Base-by-base conservation (phyloP, 129 eudicot species). In the Solidago caesia region DNA sequence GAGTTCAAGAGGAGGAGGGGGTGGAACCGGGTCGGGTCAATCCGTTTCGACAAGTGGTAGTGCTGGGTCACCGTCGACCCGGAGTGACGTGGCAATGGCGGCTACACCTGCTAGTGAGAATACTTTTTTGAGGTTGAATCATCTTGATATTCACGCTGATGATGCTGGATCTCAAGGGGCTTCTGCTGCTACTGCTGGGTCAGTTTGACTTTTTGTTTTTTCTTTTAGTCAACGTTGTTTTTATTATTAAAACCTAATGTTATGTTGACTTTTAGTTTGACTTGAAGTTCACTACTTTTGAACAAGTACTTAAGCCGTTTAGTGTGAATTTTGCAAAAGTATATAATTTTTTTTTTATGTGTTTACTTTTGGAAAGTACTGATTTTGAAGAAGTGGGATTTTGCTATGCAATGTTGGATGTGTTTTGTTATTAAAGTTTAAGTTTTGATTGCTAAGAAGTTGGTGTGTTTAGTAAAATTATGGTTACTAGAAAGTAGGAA, bases 41-140 rank as follows among this genome's bases (percentile, higher is more conserved):
- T 93, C 98, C 33, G 82, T 89, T 60, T 92, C 98, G 5, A 93
- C 98, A 0, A 93, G 98, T 47, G 96, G 97, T 39, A 93, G 98
- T 52, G 84, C 86, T 51, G 98, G 98, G 60, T 93, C 98, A 4
- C 98, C 98, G 6, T 89, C 97, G 9, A 87, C 83, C 82, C 86
- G 97, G 82, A 87, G 89, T 70, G 97, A 89, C 78, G 86, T 84
- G 70, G 96, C 96, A 9, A 77, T 92, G 79, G 75, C 69, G 79
- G 90, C 86, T 42, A 86, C 92, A 0, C 90, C 96, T 0, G 92
- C 89, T 41, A 83, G 91, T 71, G 98, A 88, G 9, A 88, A 72
- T 67, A 87, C 96, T 29, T 78, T 83, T 33, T 62, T 79, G 55
- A 87, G 96, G 81, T 60, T 93, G 72, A 90, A 87, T 85, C 87